These are phyloP conservation scores for Mortierella sp. DNA, from an alignment of 371 early-diverging fungal genomes.

Conservation along the genomic window DNA sequence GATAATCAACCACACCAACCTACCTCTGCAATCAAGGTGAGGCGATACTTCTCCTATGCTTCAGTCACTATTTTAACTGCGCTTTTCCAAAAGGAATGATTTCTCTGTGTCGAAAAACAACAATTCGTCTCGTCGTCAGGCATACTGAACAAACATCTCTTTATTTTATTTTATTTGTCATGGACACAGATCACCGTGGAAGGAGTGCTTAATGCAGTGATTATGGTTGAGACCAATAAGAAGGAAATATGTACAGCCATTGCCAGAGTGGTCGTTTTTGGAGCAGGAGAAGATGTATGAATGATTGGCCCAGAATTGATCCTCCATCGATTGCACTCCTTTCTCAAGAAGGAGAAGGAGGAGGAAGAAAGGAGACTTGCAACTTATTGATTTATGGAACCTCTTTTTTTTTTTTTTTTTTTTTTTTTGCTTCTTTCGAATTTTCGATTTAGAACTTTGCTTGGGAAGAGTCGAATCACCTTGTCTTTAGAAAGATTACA, in stretches of 20 bases:
- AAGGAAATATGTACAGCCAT: conserved; percentile 25
- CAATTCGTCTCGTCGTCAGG: no score
- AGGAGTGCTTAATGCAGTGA: conserved; percentile 33
- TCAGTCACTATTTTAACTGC: no score
- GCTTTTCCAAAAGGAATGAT: no score
- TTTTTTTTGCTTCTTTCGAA: background rate
- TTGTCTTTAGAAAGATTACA: conserved; percentile 49
- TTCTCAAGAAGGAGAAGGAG: no score
- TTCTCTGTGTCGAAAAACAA: no score
- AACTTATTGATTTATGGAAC: no score
- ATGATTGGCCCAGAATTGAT: no score
- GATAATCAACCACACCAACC: conserved; percentile 28
- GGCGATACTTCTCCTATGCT: no score
- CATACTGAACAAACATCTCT: no score
- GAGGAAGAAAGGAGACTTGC: no score
- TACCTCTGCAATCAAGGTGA: conserved; percentile 34
- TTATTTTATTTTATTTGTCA: no score
- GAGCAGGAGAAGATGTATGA: conserved; percentile 45
- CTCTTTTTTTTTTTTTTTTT: background rate
- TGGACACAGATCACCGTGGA: conserved; percentile 23
- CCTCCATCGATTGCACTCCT: no score
- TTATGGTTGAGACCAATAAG: conserved; percentile 40
- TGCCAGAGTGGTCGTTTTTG: conserved; percentile 40
- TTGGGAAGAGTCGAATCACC: conserved; percentile 51
- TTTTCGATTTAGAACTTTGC: conserved; percentile 14